Percentiles rank a stretch among this genome's conserved stretches.
Evolutionary conservation across 2,329 filamentous ascomycete species (phyloP).

Genomic region (Zymoseptoria ardabiliae): DNA sequence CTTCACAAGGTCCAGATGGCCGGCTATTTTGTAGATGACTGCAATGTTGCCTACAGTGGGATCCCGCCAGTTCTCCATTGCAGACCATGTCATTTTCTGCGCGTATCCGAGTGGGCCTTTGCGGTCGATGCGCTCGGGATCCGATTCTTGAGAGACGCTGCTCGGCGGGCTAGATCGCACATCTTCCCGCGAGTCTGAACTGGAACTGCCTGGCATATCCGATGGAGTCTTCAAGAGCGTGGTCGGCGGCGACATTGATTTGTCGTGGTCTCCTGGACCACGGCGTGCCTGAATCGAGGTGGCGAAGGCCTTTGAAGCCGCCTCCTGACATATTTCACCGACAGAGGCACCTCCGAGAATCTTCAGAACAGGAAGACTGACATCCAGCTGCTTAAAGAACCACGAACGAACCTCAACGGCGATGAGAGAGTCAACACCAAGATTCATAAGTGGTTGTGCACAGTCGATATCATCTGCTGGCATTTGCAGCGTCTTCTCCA

Average conservation of each 20-base stretch:
- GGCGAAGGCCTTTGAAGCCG: conserved; percentile 9
- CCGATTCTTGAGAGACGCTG: conserved; percentile 1
- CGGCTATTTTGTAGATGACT: conserved; percentile 2
- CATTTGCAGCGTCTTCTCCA: conserved; percentile 16
- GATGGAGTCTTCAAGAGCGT: conserved; percentile 2
- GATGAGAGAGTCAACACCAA: conserved; percentile 34
- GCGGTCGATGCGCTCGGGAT: conserved; percentile 2
- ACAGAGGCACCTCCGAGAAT: conserved; percentile 24
- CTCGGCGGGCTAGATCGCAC: conserved; percentile 2
- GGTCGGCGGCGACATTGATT: not conserved
- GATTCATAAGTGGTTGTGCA: conserved; percentile 21
- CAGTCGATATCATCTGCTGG: conserved; percentile 6
- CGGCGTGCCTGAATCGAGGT: not conserved
- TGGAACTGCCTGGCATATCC: conserved; percentile 1
- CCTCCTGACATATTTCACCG: conserved; percentile 9
- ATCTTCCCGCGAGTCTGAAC: not conserved
- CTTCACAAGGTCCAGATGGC: conserved; percentile 5
- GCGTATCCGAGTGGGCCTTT: conserved; percentile 4
- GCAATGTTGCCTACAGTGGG: conserved; percentile 3
- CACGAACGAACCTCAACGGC: conserved; percentile 40
- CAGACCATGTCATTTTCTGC: conserved; percentile 3
- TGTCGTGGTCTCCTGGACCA: not conserved
- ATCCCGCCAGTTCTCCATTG: conserved; percentile 1
- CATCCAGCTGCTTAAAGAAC: conserved; percentile 41
- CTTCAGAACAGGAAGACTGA: conserved; percentile 43